A percentile compares a stretch with the other conserved stretches of the same genome.
phyloP scores from a whole-genome alignment of 192 early-diverging fungal species.

The Paraglomus occultum region DNA sequence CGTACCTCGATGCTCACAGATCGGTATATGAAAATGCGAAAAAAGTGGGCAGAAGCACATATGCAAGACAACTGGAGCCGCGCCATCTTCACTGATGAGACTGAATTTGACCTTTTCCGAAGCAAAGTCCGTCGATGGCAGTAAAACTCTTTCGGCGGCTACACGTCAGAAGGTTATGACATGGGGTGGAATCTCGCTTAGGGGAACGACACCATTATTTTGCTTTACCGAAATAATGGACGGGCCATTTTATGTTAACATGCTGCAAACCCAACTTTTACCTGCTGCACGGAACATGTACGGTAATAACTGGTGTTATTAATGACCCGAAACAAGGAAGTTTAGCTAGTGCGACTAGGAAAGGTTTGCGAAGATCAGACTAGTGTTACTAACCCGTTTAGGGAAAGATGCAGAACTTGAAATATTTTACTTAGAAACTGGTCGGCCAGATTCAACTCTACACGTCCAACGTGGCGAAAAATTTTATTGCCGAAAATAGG shows the following conservation, averaged over 20 bases:
- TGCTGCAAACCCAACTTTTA: too few species aligned
- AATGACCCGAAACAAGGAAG: not conserved
- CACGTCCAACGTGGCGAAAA: not conserved
- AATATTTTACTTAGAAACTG: constrained; percentile 22
- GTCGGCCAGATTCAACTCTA: constrained; percentile 15
- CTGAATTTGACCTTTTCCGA: not conserved
- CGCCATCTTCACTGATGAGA: not conserved
- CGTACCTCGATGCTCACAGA: not conserved
- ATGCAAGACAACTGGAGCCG: not conserved
- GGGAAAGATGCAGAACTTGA: constrained; percentile 22
- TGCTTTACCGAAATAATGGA: not conserved
- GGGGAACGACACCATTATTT: constrained; percentile 2
- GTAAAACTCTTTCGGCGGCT: not conserved
- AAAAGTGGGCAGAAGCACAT: constrained; percentile 11
- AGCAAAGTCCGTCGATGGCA: not conserved
- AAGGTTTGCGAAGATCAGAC: constrained; percentile 15
- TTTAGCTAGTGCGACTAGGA: constrained; percentile 20
- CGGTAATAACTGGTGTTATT: too few species aligned
- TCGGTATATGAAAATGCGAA: not conserved
- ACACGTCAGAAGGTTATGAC: not conserved
- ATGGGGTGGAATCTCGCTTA: constrained; percentile 12
- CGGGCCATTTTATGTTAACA: not conserved
- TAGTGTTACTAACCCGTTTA: constrained; percentile 12
- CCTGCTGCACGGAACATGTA: too few species aligned
- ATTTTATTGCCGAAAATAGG: constrained; percentile 13